A percentile compares a stretch with the other conserved stretches of the same genome.
These are phyloP conservation scores for Starmerella gropengiesseri DNA, from an alignment of 805 yeast species.

Conservation along the genomic window DNA sequence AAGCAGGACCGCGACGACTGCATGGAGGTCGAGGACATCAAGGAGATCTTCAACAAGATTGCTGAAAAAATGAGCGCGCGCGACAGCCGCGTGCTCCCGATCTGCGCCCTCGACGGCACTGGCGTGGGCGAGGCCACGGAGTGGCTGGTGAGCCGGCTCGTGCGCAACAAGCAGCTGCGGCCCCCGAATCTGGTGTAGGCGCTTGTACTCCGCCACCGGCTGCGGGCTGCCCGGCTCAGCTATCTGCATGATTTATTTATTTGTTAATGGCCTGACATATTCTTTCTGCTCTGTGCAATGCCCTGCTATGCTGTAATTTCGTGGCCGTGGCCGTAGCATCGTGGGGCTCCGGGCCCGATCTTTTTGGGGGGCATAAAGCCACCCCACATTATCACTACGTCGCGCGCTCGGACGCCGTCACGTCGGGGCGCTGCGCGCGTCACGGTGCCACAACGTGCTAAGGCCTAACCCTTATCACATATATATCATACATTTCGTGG, in stretches of 20 bases:
- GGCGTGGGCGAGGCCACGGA: constrained; percentile 82
- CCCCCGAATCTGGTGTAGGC: constrained; percentile 39
- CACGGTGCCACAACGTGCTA: neutral
- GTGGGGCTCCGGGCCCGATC: too few species aligned
- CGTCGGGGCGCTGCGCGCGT: too few species aligned
- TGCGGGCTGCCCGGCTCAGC: neutral
- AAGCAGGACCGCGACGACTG: constrained; percentile 73
- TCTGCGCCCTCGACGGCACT: constrained; percentile 66
- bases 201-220: neutral
- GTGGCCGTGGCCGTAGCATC: too few species aligned
- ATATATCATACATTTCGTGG: neutral
- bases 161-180: constrained; percentile 50
- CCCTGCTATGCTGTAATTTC: too few species aligned
- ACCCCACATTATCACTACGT: too few species aligned
- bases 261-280: neutral
- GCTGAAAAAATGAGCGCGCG: constrained; percentile 81
- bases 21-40: constrained; percentile 65
- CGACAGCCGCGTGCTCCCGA: constrained; percentile 80
- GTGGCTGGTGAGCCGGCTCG: constrained; percentile 69
- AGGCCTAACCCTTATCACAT: constrained; percentile 4
- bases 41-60: constrained; percentile 70
- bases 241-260: neutral
- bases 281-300: too few species aligned
- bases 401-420: too few species aligned
- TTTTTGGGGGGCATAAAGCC: neutral